Evolutionary conservation across 441 rosid species (phyloP), one percentile per base, ranked within the genome.

Genomic region (Melastoma candidum): DNA sequence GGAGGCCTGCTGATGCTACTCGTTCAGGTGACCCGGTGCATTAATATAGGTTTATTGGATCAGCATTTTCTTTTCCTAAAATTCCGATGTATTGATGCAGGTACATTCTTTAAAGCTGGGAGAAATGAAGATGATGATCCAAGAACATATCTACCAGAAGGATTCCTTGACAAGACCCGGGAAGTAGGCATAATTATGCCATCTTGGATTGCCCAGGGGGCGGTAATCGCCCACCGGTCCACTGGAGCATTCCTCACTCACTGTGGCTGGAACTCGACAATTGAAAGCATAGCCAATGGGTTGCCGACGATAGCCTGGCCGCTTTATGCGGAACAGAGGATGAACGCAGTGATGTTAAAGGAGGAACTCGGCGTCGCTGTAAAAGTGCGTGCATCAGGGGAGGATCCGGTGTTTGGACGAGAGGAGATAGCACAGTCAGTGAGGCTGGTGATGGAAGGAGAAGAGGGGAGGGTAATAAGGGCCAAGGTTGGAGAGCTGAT

Each of bases 251-350:
- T 71, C 39, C 3, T 71, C 12, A 59, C 72, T 53, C 83, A 73
- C 53, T 56, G 74, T 24, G 78, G 81, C 41, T 76, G 81, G 78
- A 76, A 70, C 57, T 76, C 83, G 1, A 47, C 67, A 2, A 10
- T 79, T 0, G 81, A 79, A 46, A 76, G 81, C 44, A 56, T 76
- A 0, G 12, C 48, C 12, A 26, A 47, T 1, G 79, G 84, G 0
- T 69, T 79, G 55, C 77, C 81, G 2, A 63, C 74, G 53, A 74
- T 79, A 5, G 70, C 78, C 5, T 76, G 36, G 36, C 36, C 81
- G 10, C 71, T 76, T 27, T 79, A 71, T 0, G 77, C 74, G 0
- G 84, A 79, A 3, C 84, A 79, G 48, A 71, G n/a, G 49, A 61
- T 63, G 71, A 76, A 76, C 10, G 82, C 81, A 0, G 49, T 69